These are phyloP conservation scores for Agaricus bisporus DNA, from an alignment of 768 basidiomycete genomes.

Conservation along the genomic window DNA sequence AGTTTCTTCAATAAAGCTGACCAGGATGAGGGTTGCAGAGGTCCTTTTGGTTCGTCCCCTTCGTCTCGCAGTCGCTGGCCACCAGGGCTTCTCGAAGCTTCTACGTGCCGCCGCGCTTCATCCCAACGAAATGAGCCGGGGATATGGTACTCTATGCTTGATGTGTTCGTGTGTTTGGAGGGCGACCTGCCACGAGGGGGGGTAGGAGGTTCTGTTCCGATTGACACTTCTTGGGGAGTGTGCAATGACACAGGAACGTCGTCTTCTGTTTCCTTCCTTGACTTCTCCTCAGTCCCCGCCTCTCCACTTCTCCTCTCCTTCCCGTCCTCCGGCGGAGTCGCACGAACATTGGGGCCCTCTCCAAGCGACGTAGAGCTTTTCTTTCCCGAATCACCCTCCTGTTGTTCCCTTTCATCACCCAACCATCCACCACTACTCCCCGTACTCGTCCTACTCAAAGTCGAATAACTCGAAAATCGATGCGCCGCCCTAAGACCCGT, in stretches of 20 bases:
- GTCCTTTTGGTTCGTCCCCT: background rate
- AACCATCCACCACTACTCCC: conserved; percentile 20
- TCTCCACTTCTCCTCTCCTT: conserved; percentile 1
- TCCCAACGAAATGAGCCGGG: conserved; percentile 5
- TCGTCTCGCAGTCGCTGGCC: too few species aligned
- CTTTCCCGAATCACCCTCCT: conserved; percentile 14
- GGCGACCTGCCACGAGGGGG: too few species aligned
- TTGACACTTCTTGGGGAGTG: background rate
- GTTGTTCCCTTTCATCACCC: conserved; percentile 20
- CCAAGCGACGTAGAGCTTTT: conserved; percentile 21
- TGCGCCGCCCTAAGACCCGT: conserved; percentile 36
- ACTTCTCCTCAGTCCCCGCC: background rate
- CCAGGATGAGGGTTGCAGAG: background rate
- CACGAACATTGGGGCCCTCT: conserved; percentile 34
- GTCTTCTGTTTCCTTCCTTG: background rate
- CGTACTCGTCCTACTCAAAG: background rate
- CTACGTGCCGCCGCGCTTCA: background rate
- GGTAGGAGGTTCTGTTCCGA: too few species aligned
- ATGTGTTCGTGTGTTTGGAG: background rate
- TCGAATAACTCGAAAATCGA: conserved; percentile 33
- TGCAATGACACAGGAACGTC: background rate
- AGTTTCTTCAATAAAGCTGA: background rate
- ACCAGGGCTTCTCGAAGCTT: background rate
- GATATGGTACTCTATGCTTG: background rate
- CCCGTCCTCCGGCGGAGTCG: conserved; percentile 23